Percentiles rank a stretch among this genome's conserved stretches.
Evolutionary conservation across 2,329 filamentous ascomycete species (phyloP).

Genomic region (Mycocentrospora acerina): DNA sequence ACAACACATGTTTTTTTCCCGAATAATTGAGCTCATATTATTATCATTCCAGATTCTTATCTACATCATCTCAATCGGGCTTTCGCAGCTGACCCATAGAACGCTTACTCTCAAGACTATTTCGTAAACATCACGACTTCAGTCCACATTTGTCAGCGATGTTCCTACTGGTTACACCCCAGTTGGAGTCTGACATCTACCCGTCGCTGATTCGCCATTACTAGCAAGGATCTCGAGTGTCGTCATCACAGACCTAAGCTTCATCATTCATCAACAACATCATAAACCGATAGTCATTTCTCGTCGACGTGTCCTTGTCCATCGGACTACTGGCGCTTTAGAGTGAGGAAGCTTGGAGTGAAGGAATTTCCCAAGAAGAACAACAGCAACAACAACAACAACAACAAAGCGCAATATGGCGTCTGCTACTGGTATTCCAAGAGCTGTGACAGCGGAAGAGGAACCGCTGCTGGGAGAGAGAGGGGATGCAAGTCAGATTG

Average conservation of each 20-base stretch:
- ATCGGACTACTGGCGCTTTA: background rate
- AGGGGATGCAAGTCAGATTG: conserved; percentile 72
- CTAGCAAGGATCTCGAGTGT: conserved; percentile 14
- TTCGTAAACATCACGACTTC: too few species aligned
- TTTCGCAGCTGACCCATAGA: too few species aligned
- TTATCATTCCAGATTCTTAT: too few species aligned
- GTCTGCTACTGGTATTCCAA: conserved; percentile 67
- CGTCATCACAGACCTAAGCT: conserved; percentile 18
- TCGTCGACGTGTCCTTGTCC: background rate
- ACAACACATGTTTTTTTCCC: too few species aligned
- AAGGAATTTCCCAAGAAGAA: too few species aligned
- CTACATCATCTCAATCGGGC: too few species aligned
- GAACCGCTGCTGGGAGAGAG: conserved; percentile 70
- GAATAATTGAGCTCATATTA: too few species aligned
- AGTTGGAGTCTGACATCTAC: background rate
- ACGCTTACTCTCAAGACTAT: too few species aligned
- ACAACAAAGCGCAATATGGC: conserved; percentile 65
- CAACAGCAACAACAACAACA: too few species aligned
- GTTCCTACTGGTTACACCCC: too few species aligned
- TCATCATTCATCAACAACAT: conserved; percentile 6
- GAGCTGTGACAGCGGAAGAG: conserved; percentile 56
- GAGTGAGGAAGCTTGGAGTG: background rate
- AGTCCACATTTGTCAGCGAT: too few species aligned
- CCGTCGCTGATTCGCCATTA: conserved; percentile 16
- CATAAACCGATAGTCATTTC: conserved; percentile 17